A percentile compares a stretch with the other conserved stretches of the same genome.
phyloP scores from a whole-genome alignment of 108 stramenopile genomes.

The Ochromonas danica region DNA sequence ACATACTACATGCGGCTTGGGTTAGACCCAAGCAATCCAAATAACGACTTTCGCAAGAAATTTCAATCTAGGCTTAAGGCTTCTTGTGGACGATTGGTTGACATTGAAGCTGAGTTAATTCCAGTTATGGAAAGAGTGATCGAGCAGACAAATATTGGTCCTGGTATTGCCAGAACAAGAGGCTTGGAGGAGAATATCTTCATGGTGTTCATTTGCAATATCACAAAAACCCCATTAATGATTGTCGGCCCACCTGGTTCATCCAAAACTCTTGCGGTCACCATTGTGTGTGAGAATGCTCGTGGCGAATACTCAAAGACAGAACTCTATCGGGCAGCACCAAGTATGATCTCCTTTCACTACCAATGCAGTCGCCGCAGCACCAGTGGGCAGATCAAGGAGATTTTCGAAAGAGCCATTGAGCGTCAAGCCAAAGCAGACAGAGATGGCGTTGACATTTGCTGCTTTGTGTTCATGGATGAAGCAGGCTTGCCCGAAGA shows the following conservation, averaged over 20 bases:
- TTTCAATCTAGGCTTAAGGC: not conserved
- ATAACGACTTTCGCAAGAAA: not conserved
- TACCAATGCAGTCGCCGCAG: conserved; percentile 37
- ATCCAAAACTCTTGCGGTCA: conserved; percentile 41
- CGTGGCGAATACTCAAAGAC: conserved; percentile 12
- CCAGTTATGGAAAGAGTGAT: not conserved
- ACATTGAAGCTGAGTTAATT: not conserved
- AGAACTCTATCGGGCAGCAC: conserved; percentile 3
- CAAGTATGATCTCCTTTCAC: conserved; percentile 10
- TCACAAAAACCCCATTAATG: conserved; percentile 30
- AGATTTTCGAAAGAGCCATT: conserved; percentile 9
- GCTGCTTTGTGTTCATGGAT: conserved; percentile 38
- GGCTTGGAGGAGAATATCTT: conserved; percentile 41
- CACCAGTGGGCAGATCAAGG: conserved; percentile 21
- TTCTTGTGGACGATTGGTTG: not conserved
- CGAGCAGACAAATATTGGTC: not conserved
- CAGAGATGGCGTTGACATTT: not conserved
- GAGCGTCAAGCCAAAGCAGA: not conserved
- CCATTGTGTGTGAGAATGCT: conserved; percentile 20
- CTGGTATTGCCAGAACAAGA: conserved; percentile 36
- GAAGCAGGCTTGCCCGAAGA: conserved; percentile 44
- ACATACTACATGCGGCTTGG: conserved; percentile 9
- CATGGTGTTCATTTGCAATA: conserved; percentile 33
- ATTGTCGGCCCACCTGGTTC: conserved; percentile 41
- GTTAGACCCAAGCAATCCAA: not conserved